Evolutionary conservation across 2,329 filamentous ascomycete genomes (phyloP), one percentile per base, ranked within the genome.

Genomic region (Monosporascus sp.): DNA sequence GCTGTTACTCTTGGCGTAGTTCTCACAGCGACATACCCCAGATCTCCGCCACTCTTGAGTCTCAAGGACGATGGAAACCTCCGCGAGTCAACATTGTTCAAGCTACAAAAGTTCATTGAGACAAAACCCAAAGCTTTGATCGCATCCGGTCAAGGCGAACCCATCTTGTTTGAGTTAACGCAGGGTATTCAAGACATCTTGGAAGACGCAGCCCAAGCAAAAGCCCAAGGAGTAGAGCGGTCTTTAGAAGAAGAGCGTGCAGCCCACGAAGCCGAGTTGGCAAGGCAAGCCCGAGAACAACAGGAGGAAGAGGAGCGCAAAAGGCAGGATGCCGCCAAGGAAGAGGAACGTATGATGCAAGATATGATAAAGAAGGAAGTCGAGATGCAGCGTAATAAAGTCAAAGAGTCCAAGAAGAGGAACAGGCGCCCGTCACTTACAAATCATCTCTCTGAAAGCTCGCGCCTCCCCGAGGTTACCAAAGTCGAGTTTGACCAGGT

Each of bases 221-320:
- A 88, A 60, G 86, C 88, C 47, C 82, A 86, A 52, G 88, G 90
- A 35, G 82, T 85, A 52, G 82, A 90, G 56, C 74, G 96, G 17
- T 96, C 90, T 35, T 76, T 97, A 6, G 90, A 96, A 64, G 90
- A 95, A 63, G 92, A 97, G 69, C 83, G 92, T 39, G 90, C 88
- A 27, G 84, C 84, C 15, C 90, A 96, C 57, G 89, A 95, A 71
- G 87, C 87, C 22, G 83, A 82, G 24, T 76, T 89, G 27, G 83
- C 83, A 46, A 78, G 79, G 63, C 71, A 82, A 49, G 87, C 80
- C 60, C 73, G 74, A 69, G 80, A 78, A 65, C 76, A 82, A 55
- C 77, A 75, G 55, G 74, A 78, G 57, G 75, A 75, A 47, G 75
- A 82, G 49, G 76, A 79, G 41, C 72, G 75, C 44, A 80, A 77